phyloP scores from a whole-genome alignment of 805 yeast genomes.

The Candida insectorum region DNA sequence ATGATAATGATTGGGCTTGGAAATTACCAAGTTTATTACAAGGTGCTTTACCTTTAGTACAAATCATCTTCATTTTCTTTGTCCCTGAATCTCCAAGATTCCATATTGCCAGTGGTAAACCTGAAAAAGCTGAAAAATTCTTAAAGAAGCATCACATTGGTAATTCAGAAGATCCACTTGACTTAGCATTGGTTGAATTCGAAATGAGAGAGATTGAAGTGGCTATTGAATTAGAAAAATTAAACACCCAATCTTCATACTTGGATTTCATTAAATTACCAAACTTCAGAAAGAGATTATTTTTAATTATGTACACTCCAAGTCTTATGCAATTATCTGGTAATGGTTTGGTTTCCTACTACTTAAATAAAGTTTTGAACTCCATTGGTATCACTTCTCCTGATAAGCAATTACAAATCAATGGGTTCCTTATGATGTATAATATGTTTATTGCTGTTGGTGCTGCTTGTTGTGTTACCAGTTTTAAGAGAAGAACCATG shows the following conservation, averaged over 20 bases:
- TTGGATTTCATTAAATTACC: conserved; percentile 7
- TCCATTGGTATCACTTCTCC: conserved; percentile 53
- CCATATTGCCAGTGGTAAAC: conserved; percentile 36
- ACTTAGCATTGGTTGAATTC: conserved; percentile 11
- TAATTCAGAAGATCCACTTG: conserved; percentile 16
- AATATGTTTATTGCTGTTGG: conserved; percentile 32
- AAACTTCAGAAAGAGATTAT: conserved; percentile 9
- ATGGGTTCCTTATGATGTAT: conserved; percentile 49
- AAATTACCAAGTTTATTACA: conserved; percentile 54
- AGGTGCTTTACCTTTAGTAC: conserved; percentile 44
- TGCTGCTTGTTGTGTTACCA: conserved; percentile 14
- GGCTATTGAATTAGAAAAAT: conserved; percentile 13
- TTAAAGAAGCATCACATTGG: conserved; percentile 41
- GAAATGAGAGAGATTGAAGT: conserved; percentile 14
- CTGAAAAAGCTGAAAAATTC: conserved; percentile 41
- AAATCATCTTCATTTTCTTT: conserved; percentile 29
- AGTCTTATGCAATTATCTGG: conserved; percentile 32
- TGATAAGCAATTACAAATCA: conserved; percentile 44
- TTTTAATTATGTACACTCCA: conserved; percentile 8
- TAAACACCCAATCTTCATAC: conserved; percentile 9
- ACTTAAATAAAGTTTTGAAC: conserved; percentile 46
- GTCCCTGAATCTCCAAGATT: conserved; percentile 53
- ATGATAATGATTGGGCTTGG: conserved; percentile 42
- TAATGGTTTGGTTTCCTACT: conserved; percentile 51
- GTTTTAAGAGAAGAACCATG: conserved; percentile 25